Percentiles rank a stretch among this genome's conserved stretches.
Conservation (phyloP, 2,329 filamentous ascomycete species). For the Knufia fluminis region DNA sequence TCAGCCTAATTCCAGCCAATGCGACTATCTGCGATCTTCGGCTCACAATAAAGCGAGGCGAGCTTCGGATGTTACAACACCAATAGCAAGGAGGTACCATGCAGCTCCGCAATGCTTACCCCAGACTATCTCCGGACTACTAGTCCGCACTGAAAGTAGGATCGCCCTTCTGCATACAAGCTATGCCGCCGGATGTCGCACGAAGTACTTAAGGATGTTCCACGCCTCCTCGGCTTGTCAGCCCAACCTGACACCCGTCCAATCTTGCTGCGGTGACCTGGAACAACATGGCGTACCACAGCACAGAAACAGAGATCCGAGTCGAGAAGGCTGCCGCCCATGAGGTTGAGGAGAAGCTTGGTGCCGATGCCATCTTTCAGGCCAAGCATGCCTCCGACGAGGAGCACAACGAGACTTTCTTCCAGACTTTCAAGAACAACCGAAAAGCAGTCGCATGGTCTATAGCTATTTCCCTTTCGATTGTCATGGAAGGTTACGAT, state of each 20-base stretch:
- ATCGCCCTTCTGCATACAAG: background rate
- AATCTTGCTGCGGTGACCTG: background rate
- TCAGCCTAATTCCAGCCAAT: background rate
- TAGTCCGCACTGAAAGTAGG: background rate
- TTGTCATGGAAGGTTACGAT: slow-evolving; percentile 72
- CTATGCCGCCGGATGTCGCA: background rate
- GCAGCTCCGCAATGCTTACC: background rate
- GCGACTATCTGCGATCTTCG: background rate
- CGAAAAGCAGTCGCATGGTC: slow-evolving; percentile 80
- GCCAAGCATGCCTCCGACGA: slow-evolving; percentile 29
- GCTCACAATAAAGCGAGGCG: background rate
- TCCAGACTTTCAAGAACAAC: slow-evolving; percentile 67
- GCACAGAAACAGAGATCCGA: slow-evolving; percentile 1
- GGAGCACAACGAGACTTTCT: slow-evolving; percentile 39
- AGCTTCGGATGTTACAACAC: background rate
- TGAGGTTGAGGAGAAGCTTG: slow-evolving; percentile 2
- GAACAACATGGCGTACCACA: background rate
- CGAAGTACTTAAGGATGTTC: background rate
- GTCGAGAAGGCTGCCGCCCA: slow-evolving; percentile 4
- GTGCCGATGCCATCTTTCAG: background rate
- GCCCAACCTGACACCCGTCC: background rate
- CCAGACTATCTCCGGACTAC: background rate
- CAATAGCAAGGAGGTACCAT: background rate
- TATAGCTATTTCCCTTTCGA: slow-evolving; percentile 74
- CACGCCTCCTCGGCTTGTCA: background rate